A percentile compares a stretch with the other conserved stretches of the same genome.
phyloP scores from a whole-genome alignment of 1,284 basidiomycete species.

The Prillingera fragicola region DNA sequence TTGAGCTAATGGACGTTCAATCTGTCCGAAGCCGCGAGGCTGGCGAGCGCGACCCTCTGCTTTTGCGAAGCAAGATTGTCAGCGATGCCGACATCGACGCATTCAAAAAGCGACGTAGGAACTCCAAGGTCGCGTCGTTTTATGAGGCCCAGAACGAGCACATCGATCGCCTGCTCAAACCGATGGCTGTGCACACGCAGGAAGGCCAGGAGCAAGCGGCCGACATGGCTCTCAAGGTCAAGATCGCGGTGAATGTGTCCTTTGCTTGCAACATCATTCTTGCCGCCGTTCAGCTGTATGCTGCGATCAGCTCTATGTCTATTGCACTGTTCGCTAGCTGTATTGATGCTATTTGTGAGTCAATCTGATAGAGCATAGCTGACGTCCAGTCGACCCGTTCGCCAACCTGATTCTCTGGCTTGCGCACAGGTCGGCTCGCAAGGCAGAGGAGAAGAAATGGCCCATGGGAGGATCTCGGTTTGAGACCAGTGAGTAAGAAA shows the following conservation, averaged over 20 bases:
- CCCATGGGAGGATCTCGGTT: slow-evolving; percentile 84
- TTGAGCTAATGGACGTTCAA: slow-evolving; percentile 35
- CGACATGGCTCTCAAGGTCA: slow-evolving; percentile 57
- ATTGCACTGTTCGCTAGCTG: slow-evolving; percentile 84
- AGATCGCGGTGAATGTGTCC: slow-evolving; percentile 80
- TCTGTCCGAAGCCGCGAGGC: slow-evolving; percentile 36
- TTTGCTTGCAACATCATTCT: slow-evolving; percentile 69
- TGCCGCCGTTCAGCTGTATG: slow-evolving; percentile 55
- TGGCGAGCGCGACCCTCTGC: slow-evolving; percentile 48
- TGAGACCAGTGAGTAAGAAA: slow-evolving; percentile 62
- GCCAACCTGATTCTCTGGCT: slow-evolving; percentile 81
- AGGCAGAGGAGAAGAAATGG: slow-evolving; percentile 82
- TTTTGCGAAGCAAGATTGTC: slow-evolving; percentile 46
- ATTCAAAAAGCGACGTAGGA: slow-evolving; percentile 24
- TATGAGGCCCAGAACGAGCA: slow-evolving; percentile 83
- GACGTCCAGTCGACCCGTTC: slow-evolving; percentile 63
- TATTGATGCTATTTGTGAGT: slow-evolving; percentile 62
- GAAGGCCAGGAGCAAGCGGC: slow-evolving; percentile 31
- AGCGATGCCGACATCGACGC: slow-evolving; percentile 42
- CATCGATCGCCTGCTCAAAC: slow-evolving; percentile 75
- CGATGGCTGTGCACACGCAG: slow-evolving; percentile 62
- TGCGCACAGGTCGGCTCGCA: slow-evolving; percentile 63
- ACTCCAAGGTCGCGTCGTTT: slow-evolving; percentile 52
- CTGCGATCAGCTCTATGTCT: slow-evolving; percentile 76
- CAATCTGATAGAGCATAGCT: neutral